Evolutionary conservation across 495 filamentous ascomycete species (phyloP), one percentile per base, ranked within the genome.

Genomic region (Daldinia decipiens): DNA sequence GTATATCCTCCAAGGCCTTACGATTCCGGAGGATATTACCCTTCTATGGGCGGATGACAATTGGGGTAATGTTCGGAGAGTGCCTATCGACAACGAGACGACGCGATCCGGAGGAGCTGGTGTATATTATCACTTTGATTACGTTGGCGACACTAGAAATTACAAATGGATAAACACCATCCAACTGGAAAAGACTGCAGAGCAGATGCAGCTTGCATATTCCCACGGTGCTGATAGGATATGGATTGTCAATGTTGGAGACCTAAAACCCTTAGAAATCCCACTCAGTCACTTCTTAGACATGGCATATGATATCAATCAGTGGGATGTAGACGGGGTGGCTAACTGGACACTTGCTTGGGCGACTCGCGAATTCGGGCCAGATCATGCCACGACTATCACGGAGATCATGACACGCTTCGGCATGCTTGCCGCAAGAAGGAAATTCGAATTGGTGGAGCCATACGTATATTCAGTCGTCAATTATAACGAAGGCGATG

Each of bases 111-210:
- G 88, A 26, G 89, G 91, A 11, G 89, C 91, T 19, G 90, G 91
- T n/a, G 86, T 92, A 9, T 93, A 93, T 74, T 93, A 92, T 69
- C 90, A 92, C 74, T 88, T 92, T 65, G 90, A 93, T 73, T 93
- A 89, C 70, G 89, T 90, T 29, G 89, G 89, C 15, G 87, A 85
- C 59, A 82, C 87, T 31, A 82, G 88, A 31, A 79, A 87, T 75
- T 90, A 89, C 77, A 91, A 90, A 75, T 92, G 89, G 89, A 89
- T 92, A 70, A 91, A 91, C 76, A 91, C 88, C 0, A 86, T 90
- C 65, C 86, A 90, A 72, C 82, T 90, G 5, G 78, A 85, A 74
- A 89, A 90, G 79, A 90, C 88, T 5, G 82, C 82, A 55, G 87
- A 91, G 76, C 88, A 89, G 68, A 89, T 92, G 84, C 80, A 86